Percentiles rank a stretch among this genome's conserved stretches.
Evolutionary conservation across 2,329 filamentous ascomycete species (phyloP).

Genomic region (Ciborinia camelliae): DNA sequence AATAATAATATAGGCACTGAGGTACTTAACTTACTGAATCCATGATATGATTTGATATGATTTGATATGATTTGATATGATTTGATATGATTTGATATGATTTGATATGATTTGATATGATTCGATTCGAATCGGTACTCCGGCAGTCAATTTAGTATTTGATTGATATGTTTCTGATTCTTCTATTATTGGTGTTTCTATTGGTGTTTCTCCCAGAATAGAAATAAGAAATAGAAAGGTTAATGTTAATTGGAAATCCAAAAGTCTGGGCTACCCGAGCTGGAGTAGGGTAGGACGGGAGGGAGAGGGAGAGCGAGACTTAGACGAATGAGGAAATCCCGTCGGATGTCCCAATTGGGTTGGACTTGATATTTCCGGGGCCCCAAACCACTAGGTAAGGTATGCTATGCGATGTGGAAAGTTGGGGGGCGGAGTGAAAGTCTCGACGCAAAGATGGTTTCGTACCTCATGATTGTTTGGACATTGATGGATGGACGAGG

Average conservation of each 20-base stretch:
- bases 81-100: too few relatives aligned
- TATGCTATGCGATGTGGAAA: too few relatives aligned
- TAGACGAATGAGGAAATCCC: not conserved
- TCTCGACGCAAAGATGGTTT: constrained; percentile 4
- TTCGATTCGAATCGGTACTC: constrained; percentile 1
- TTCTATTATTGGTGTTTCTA: too few relatives aligned
- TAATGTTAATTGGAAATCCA: too few relatives aligned
- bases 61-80: too few relatives aligned
- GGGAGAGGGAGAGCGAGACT: not conserved
- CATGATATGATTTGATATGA: too few relatives aligned
- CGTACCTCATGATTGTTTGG: constrained; percentile 15
- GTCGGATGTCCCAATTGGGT: constrained; percentile 2
- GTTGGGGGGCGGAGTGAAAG: constrained; percentile 3
- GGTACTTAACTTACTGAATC: too few relatives aligned
- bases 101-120: not conserved
- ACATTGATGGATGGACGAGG: constrained; percentile 19
- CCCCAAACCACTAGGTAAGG: too few relatives aligned
- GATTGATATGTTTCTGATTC: constrained; percentile 8
- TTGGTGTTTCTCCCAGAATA: constrained; percentile 11
- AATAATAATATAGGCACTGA: too few relatives aligned
- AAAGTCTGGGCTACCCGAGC: too few relatives aligned
- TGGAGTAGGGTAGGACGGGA: too few relatives aligned
- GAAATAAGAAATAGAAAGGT: not conserved
- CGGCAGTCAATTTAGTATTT: constrained; percentile 1
- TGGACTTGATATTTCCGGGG: too few relatives aligned